A percentile compares a stretch with the other conserved stretches of the same genome.
phyloP scores from a whole-genome alignment of 805 yeast species.

The Candida orba region DNA sequence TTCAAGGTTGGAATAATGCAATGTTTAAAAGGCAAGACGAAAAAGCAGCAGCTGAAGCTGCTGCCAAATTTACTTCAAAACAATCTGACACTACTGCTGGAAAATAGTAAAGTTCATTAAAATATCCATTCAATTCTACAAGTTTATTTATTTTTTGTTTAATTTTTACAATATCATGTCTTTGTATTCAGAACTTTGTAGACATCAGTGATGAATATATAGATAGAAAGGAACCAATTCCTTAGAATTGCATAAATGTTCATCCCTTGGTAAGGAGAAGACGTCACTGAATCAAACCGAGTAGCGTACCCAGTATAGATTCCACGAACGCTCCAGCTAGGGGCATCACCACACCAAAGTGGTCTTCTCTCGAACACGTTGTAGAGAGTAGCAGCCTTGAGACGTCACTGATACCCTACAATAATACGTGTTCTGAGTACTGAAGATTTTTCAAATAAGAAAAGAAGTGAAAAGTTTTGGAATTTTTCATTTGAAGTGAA shows the following conservation, averaged over 20 bases:
- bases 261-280: slow-evolving; percentile 32
- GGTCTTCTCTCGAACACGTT: slow-evolving; percentile 22
- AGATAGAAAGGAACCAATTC: no score
- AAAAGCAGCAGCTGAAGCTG: slow-evolving; percentile 11
- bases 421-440: slow-evolving; percentile 20
- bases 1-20: slow-evolving; percentile 34
- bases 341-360: slow-evolving; percentile 13
- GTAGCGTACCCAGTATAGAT: slow-evolving; percentile 10
- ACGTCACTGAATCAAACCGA: slow-evolving; percentile 21
- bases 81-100: not conserved
- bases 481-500: not conserved
- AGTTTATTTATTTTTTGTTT: not conserved
- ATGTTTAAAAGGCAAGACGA: slow-evolving; percentile 23
- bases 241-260: slow-evolving; percentile 12
- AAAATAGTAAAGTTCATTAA: not conserved
- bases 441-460: not conserved
- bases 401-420: slow-evolving; percentile 24
- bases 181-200: no score
- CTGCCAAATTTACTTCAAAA: slow-evolving; percentile 1
- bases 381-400: slow-evolving; percentile 24
- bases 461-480: slow-evolving; percentile 2
- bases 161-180: no score
- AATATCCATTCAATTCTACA: not conserved
- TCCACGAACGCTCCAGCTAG: slow-evolving; percentile 30
- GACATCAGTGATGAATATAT: no score